A percentile compares a stretch with the other conserved stretches of the same genome.
phyloP scores from a whole-genome alignment of 192 early-diverging fungal species.

The Funneliformis mosseae region DNA sequence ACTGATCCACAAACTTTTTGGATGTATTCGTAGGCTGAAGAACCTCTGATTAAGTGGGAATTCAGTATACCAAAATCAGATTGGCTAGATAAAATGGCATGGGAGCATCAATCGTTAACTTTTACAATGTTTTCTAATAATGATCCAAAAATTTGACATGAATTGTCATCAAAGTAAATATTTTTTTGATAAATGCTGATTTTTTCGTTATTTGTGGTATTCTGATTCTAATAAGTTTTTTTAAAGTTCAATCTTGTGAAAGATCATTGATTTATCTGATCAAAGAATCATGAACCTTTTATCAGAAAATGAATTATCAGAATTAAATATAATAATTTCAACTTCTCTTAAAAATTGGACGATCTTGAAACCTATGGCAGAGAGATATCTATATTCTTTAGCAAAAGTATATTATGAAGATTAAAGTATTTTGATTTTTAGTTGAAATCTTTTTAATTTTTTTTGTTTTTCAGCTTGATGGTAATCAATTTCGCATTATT shows the following conservation, averaged over 20 bases:
- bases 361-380: constrained; percentile 9
- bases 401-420: neutral
- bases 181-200: neutral
- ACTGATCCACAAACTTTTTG: no score
- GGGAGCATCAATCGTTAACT: constrained; percentile 2
- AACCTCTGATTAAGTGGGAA: neutral
- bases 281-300: neutral
- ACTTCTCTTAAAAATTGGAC: constrained; percentile 18
- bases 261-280: constrained; percentile 26
- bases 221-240: constrained; percentile 22
- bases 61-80: neutral
- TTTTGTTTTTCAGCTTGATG: constrained; percentile 10
- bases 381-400: constrained; percentile 32
- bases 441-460: constrained; percentile 23
- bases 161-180: constrained; percentile 18
- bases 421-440: neutral
- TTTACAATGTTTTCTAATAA: neutral
- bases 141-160: constrained; percentile 4
- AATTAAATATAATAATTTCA: constrained; percentile 29
- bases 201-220: constrained; percentile 22
- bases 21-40: no score
- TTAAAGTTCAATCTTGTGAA: constrained; percentile 19
- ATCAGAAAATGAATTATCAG: constrained; percentile 22
- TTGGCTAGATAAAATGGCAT: constrained; percentile 17
- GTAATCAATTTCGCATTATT: no score